phyloP scores from a whole-genome alignment of 495 filamentous ascomycete species.

The Podospora sp. region DNA sequence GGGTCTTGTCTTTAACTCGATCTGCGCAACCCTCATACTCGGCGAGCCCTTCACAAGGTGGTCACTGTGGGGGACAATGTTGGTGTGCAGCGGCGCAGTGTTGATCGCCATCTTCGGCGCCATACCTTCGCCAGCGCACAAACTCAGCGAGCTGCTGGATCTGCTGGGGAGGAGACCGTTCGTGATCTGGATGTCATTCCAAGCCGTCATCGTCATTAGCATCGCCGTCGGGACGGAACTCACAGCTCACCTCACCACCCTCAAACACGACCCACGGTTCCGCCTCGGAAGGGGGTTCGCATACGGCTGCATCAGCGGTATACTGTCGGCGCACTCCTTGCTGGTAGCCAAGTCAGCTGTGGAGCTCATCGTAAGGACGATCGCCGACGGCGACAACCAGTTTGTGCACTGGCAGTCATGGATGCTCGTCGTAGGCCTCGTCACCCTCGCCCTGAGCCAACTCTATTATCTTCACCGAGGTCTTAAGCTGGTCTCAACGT shows the following conservation, averaged over 20 bases:
- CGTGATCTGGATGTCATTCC: conserved; percentile 86
- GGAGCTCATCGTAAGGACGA: conserved; percentile 90
- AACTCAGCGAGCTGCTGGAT: conserved; percentile 74
- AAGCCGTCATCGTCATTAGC: conserved; percentile 67
- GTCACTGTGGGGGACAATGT: conserved; percentile 82
- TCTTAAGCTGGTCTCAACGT: conserved; percentile 91
- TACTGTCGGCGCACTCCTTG: conserved; percentile 89
- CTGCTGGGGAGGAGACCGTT: conserved; percentile 76
- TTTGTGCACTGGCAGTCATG: conserved; percentile 98
- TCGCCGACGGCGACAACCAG: conserved; percentile 85
- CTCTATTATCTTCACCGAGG: conserved; percentile 94
- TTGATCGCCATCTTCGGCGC: conserved; percentile 94
- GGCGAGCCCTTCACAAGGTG: conserved; percentile 91
- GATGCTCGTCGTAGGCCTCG: conserved; percentile 83
- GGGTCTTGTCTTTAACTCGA: conserved; percentile 96
- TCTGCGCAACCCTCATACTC: conserved; percentile 91
- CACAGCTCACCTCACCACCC: conserved; percentile 49
- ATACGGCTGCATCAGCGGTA: conserved; percentile 88
- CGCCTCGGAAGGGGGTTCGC: conserved; percentile 85
- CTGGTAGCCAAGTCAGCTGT: conserved; percentile 96
- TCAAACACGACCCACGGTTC: conserved; percentile 60
- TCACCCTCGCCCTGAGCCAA: conserved; percentile 83
- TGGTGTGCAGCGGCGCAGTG: conserved; percentile 83
- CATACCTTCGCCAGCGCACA: conserved; percentile 93
- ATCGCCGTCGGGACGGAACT: conserved; percentile 67